A percentile compares a stretch with the other conserved stretches of the same genome.
phyloP scores from a whole-genome alignment of 495 filamentous ascomycete species.

The Penicillium roqueforti region DNA sequence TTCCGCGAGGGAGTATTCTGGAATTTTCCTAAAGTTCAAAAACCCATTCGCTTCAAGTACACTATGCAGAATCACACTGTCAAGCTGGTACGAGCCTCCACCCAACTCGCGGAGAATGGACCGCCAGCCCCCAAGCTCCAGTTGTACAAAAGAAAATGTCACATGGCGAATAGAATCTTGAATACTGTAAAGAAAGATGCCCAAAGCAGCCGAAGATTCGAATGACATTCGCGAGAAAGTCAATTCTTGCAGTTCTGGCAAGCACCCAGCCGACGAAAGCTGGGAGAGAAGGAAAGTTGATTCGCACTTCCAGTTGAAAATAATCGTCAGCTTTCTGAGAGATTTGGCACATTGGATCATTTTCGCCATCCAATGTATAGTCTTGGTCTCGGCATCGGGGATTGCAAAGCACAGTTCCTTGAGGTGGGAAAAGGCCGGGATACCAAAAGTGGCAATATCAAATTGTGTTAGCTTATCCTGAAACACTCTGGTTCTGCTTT shows the following conservation, averaged over 20 bases:
- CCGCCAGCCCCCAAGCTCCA: background rate
- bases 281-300: background rate
- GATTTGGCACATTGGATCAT: background rate
- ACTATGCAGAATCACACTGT: background rate
- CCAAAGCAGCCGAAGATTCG: background rate
- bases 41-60: background rate
- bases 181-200: background rate
- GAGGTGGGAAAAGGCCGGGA: background rate
- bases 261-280: background rate
- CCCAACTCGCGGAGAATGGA: background rate
- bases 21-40: background rate
- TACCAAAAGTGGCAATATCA: background rate
- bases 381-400: background rate
- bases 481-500: background rate
- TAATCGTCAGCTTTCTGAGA: background rate
- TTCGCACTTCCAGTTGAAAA: background rate
- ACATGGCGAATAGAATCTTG: background rate
- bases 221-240: background rate
- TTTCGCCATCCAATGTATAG: background rate
- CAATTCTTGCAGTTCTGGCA: background rate
- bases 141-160: background rate
- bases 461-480: background rate
- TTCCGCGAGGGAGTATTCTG: background rate
- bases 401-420: background rate
- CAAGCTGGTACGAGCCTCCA: background rate